These are phyloP conservation scores for Trichoderma asperellum DNA, from an alignment of 2,329 filamentous ascomycete genomes.

Conservation along the genomic window DNA sequence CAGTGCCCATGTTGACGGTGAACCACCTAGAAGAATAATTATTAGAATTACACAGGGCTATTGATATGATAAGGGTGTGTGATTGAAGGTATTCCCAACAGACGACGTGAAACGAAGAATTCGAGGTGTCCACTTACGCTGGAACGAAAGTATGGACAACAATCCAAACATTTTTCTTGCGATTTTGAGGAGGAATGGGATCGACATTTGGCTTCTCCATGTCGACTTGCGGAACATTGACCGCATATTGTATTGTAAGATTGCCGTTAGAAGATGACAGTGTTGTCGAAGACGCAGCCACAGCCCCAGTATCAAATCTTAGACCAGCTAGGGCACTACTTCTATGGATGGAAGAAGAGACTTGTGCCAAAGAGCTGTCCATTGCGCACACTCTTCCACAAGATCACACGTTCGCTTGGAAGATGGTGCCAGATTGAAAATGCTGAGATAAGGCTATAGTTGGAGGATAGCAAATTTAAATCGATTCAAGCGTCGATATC, in stretches of 20 bases:
- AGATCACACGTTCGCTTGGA: neutral
- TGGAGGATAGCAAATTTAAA: neutral
- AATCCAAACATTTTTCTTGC: conserved; percentile 6
- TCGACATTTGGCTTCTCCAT: neutral
- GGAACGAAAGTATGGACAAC: conserved; percentile 6
- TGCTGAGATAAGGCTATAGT: too few relatives aligned
- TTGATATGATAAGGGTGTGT: neutral
- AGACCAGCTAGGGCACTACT: neutral
- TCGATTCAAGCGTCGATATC: neutral
- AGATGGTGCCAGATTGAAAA: neutral
- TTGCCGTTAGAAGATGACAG: neutral
- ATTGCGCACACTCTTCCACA: neutral
- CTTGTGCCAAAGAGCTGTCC: neutral
- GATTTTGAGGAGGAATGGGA: neutral
- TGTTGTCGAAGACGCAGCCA: neutral
- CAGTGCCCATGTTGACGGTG: conserved; percentile 16
- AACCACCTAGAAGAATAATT: neutral
- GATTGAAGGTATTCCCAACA: neutral
- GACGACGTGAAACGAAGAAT: neutral
- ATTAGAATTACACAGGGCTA: neutral
- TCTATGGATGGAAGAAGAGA: neutral
- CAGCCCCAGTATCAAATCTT: neutral
- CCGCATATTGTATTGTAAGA: neutral
- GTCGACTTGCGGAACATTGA: neutral
- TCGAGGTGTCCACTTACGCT: neutral